Conservation (phyloP, 768 basidiomycete genomes). For the Tricholomella constricta region DNA sequence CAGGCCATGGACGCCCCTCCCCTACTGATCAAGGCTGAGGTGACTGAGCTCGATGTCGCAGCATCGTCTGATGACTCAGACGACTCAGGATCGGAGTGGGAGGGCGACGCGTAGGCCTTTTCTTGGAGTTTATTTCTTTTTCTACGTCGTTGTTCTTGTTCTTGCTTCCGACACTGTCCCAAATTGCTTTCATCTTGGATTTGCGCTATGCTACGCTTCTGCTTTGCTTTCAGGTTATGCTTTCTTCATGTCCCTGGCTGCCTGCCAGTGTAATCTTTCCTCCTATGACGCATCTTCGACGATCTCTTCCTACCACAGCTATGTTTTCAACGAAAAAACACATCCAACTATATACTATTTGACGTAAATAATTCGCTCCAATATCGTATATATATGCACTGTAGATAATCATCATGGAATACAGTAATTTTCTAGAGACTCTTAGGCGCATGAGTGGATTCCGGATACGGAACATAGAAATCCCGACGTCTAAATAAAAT, state of each 20-base stretch:
- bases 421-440: too few species aligned
- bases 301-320: too few species aligned
- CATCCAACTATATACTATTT: too few species aligned
- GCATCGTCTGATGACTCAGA: neutral
- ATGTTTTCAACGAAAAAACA: too few species aligned
- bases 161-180: too few species aligned
- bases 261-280: neutral
- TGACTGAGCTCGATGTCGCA: neutral
- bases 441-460: too few species aligned
- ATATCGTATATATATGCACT: too few species aligned
- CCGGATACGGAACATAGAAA: too few species aligned
- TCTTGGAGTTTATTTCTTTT: neutral
- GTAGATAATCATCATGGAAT: too few species aligned
- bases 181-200: neutral
- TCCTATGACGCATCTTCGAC: neutral
- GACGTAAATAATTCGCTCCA: too few species aligned
- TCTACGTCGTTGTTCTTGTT: neutral
- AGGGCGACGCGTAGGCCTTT: neutral
- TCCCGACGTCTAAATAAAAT: too few species aligned
- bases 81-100: neutral
- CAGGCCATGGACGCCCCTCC: too few species aligned
- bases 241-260: neutral
- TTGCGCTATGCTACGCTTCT: neutral
- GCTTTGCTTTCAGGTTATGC: neutral
- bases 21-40: neutral